Conservation (phyloP, 2,329 filamentous ascomycete genomes). For the Pseudopithomyces maydicus region DNA sequence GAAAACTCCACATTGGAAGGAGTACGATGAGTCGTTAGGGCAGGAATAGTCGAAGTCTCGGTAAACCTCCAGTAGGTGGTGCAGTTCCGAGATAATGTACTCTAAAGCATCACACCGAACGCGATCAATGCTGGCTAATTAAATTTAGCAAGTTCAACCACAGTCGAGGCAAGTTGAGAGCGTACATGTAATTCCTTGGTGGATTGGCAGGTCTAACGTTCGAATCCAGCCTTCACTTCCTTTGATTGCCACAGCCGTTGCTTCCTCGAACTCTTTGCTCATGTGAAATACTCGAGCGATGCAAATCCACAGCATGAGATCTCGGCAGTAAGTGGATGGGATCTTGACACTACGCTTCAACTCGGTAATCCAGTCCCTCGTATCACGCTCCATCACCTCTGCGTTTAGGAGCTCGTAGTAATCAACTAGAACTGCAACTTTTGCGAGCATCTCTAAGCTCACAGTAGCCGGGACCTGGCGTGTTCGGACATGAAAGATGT, state of each 20-base stretch:
- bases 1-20: background rate
- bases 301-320: conserved; percentile 30
- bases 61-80: background rate
- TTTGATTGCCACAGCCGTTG: conserved; percentile 15
- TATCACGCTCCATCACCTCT: conserved; percentile 51
- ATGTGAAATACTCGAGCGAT: conserved; percentile 21
- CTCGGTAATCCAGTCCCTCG: conserved; percentile 48
- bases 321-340: conserved; percentile 16
- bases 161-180: background rate
- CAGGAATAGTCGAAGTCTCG: background rate
- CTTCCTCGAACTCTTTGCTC: conserved; percentile 10
- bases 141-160: background rate
- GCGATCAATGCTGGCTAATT: background rate
- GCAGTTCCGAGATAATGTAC: background rate
- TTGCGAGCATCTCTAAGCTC: conserved; percentile 49
- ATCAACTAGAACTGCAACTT: conserved; percentile 52
- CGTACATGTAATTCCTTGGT: background rate
- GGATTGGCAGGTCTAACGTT: conserved; percentile 7
- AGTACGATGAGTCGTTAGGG: background rate
- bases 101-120: background rate
- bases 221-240: background rate
- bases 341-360: conserved; percentile 6
- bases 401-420: conserved; percentile 44
- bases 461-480: conserved; percentile 48
- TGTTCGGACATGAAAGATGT: conserved; percentile 53